Percentiles rank a stretch among this genome's conserved stretches.
Evolutionary conservation across 768 basidiomycete genomes (phyloP).

Genomic region (Roridomyces roridus): DNA sequence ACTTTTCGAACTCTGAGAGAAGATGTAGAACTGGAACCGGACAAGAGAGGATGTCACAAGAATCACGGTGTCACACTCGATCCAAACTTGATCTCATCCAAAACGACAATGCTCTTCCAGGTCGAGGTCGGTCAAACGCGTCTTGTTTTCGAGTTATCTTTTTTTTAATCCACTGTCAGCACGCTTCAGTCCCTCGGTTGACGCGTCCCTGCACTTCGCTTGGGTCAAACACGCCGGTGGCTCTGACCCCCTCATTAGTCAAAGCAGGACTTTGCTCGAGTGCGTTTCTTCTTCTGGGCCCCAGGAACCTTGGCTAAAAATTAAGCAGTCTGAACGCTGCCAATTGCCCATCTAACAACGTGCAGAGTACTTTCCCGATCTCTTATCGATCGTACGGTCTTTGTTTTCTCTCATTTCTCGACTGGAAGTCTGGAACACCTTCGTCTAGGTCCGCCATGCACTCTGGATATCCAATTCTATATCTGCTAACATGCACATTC

Average conservation of each 20-base stretch:
- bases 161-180: background rate
- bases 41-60: too few species aligned
- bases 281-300: conserved; percentile 17
- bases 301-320: conserved; percentile 13
- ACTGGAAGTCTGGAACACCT: too few species aligned
- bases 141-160: too few species aligned
- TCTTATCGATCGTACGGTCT: conserved; percentile 17
- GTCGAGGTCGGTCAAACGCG: too few species aligned
- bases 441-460: conserved; percentile 23
- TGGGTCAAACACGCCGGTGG: conserved; percentile 18
- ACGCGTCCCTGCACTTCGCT: conserved; percentile 4
- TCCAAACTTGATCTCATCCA: too few species aligned
- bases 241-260: conserved; percentile 3
- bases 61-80: too few species aligned
- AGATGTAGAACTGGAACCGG: too few species aligned
- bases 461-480: conserved; percentile 23
- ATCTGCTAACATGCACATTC: conserved; percentile 15
- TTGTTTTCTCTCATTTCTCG: background rate
- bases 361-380: conserved; percentile 18
- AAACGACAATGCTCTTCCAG: too few species aligned
- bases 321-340: background rate
- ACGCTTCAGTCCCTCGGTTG: conserved; percentile 18
- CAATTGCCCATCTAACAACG: background rate
- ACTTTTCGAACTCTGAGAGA: too few species aligned
- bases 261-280: conserved; percentile 4